Evolutionary conservation across 2,329 filamentous ascomycete genomes (phyloP).

Genomic region (Cladosporium sp.): DNA sequence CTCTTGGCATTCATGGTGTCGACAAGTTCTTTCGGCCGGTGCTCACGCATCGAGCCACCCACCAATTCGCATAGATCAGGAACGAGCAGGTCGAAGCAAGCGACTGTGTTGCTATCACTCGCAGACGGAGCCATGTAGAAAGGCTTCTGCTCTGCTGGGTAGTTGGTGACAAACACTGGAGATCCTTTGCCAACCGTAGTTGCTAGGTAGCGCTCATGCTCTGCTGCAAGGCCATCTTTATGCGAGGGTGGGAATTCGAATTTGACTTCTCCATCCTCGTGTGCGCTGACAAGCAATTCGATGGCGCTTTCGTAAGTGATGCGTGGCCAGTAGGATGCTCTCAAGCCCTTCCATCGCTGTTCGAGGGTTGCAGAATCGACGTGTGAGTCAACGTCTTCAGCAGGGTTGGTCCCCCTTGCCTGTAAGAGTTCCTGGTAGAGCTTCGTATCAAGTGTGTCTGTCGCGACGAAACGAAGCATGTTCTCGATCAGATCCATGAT

Average conservation of each 20-base stretch:
- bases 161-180: constrained; percentile 91
- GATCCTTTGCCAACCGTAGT: constrained; percentile 61
- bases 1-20: constrained; percentile 71
- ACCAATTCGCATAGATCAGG: constrained; percentile 84
- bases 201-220: constrained; percentile 90
- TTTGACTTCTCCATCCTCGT: constrained; percentile 46
- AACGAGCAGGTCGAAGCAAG: constrained; percentile 88
- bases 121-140: constrained; percentile 77
- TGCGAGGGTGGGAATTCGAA: constrained; percentile 73
- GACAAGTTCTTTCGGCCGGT: constrained; percentile 68
- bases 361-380: constrained; percentile 57
- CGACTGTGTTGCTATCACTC: constrained; percentile 38
- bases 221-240: constrained; percentile 76
- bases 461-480: constrained; percentile 65
- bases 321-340: constrained; percentile 74
- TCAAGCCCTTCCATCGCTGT: constrained; percentile 72
- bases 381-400: constrained; percentile 34
- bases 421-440: constrained; percentile 58
- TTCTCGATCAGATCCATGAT: constrained; percentile 81
- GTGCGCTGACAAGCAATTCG: constrained; percentile 62
- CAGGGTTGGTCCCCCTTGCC: background rate
- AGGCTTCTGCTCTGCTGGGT: constrained; percentile 84
- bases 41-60: constrained; percentile 86
- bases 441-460: constrained; percentile 51
- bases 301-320: constrained; percentile 84